Conservation (phyloP, 495 filamentous ascomycete species). For the Massariosphaeria phaeospora region DNA sequence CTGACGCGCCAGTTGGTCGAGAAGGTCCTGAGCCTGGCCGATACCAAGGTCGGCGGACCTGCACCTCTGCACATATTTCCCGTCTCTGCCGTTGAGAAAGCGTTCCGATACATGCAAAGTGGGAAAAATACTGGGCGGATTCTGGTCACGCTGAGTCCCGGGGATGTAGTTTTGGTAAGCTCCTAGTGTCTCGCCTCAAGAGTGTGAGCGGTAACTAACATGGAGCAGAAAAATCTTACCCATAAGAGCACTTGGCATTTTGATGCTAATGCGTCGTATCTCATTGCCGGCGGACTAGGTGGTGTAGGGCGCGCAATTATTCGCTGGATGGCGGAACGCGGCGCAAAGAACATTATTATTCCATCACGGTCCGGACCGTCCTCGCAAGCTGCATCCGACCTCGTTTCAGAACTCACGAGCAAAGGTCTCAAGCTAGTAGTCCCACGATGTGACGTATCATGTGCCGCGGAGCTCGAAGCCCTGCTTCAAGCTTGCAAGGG, state of each 20-base stretch:
- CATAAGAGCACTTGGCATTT: background rate
- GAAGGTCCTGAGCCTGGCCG: background rate
- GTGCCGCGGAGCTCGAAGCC: background rate
- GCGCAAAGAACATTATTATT: conserved; percentile 22
- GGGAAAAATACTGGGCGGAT: background rate
- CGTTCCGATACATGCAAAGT: background rate
- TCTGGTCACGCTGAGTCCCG: background rate
- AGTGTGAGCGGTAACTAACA: background rate
- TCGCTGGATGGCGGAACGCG: conserved; percentile 25
- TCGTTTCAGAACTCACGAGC: background rate
- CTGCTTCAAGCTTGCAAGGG: background rate
- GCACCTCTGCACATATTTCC: background rate
- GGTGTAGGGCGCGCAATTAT: conserved; percentile 18
- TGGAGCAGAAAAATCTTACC: background rate
- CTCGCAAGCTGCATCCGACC: background rate
- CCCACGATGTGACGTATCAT: background rate
- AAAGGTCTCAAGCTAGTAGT: background rate
- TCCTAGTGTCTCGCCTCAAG: background rate
- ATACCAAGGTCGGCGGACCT: background rate
- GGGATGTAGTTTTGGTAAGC: background rate
- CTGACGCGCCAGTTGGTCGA: background rate
- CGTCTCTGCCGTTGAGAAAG: background rate
- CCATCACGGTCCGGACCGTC: conserved; percentile 17
- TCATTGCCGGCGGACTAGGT: conserved; percentile 27
- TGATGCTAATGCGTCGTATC: conserved; percentile 16